These are phyloP conservation scores for Pythium chondricola DNA, from an alignment of 352 stramenopile genomes.

Conservation along the genomic window DNA sequence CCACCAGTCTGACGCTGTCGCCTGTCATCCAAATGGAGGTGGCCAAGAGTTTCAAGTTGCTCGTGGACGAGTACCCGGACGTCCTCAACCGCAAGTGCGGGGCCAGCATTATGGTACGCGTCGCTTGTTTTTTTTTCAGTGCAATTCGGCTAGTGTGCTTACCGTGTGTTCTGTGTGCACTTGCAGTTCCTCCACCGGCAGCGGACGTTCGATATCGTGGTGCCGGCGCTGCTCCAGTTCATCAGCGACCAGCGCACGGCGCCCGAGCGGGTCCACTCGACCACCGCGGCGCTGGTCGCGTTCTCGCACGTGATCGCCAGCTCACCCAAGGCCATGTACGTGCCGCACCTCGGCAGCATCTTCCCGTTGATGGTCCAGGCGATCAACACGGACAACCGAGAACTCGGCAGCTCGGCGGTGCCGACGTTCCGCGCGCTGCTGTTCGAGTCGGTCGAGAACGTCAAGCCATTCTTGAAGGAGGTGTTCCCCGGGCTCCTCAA, in stretches of 20 bases:
- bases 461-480: slow-evolving; percentile 81
- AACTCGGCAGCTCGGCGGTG: slow-evolving; percentile 74
- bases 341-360: slow-evolving; percentile 68
- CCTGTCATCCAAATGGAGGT: slow-evolving; percentile 60
- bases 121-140: neutral
- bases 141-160: slow-evolving; percentile 3
- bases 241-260: slow-evolving; percentile 33
- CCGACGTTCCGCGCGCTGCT: slow-evolving; percentile 72
- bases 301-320: slow-evolving; percentile 78
- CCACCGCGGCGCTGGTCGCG: slow-evolving; percentile 62
- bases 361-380: slow-evolving; percentile 81
- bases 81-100: slow-evolving; percentile 83
- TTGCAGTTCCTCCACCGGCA: slow-evolving; percentile 73
- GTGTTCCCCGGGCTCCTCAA: slow-evolving; percentile 79
- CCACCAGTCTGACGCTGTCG: slow-evolving; percentile 15
- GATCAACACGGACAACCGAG: slow-evolving; percentile 65
- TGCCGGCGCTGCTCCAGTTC: slow-evolving; percentile 59
- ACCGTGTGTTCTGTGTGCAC: neutral
- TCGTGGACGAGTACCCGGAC: slow-evolving; percentile 73
- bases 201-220: slow-evolving; percentile 74
- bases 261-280: slow-evolving; percentile 21
- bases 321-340: slow-evolving; percentile 73
- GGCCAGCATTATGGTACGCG: slow-evolving; percentile 65
- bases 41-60: slow-evolving; percentile 71
- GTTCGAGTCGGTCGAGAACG: slow-evolving; percentile 68